Evolutionary conservation across 129 eudicot genomes (phyloP).

Genomic region (Logfia minima): DNA sequence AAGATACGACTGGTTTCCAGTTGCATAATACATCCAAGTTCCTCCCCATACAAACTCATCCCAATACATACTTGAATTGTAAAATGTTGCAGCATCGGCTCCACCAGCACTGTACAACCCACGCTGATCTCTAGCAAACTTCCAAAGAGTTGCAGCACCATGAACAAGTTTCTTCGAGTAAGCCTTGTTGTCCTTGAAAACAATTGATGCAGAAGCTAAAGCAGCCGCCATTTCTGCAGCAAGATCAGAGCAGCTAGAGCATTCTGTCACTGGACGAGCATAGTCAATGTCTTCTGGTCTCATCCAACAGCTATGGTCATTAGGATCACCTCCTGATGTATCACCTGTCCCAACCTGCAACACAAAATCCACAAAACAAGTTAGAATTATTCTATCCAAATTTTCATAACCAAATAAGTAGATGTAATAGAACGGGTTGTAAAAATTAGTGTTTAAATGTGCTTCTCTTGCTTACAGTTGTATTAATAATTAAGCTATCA

Average conservation of each 20-base stretch:
- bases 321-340: slow-evolving; percentile 69
- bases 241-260: slow-evolving; percentile 80
- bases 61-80: slow-evolving; percentile 83
- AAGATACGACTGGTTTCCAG: slow-evolving; percentile 79
- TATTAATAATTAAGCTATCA: background rate
- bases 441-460: background rate
- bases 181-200: slow-evolving; percentile 87
- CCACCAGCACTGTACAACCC: slow-evolving; percentile 79
- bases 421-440: background rate
- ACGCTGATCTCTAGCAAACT: slow-evolving; percentile 69
- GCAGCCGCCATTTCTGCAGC: slow-evolving; percentile 99
- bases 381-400: background rate
- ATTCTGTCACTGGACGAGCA: slow-evolving; percentile 62
- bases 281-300: slow-evolving; percentile 94
- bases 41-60: slow-evolving; percentile 95
- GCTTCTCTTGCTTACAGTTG: background rate
- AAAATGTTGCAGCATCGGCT: slow-evolving; percentile 65
- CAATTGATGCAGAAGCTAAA: slow-evolving; percentile 89
- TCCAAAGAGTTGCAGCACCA: slow-evolving; percentile 84
- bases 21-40: slow-evolving; percentile 92
- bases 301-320: slow-evolving; percentile 92
- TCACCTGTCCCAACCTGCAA: slow-evolving; percentile 82
- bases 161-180: slow-evolving; percentile 92
- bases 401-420: background rate
- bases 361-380: slow-evolving; percentile 6